Evolutionary conservation across 2,329 filamentous ascomycete species (phyloP), one percentile per base, ranked within the genome.

Genomic region (Orbilia brochopaga): DNA sequence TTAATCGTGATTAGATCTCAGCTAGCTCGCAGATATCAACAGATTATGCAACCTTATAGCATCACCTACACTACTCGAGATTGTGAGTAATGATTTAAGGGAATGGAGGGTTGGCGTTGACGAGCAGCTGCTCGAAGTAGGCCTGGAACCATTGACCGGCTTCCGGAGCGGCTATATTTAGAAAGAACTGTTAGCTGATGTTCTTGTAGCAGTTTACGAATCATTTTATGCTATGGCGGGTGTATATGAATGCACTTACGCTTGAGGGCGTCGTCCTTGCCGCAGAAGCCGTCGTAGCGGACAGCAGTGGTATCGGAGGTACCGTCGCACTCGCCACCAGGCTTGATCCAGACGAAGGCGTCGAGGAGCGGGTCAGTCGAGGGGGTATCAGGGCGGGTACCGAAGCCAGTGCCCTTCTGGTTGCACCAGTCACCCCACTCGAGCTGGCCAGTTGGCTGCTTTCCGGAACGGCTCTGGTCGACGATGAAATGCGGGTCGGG

Each of bases 271-370:
- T 48, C 44, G 0, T 79, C 73, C 7, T 81, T 79, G 27, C 85
- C 85, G 73, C 86, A 87, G 78, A 84, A 80, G 55, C 79, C 78
- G 76, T 86, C 84, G 77, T 84, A 87, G 57, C 83, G 83, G 19
- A 79, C 74, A 8, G 85, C 81, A 35, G 75, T 79, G 42, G 79
- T 81, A 76, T 85, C 79, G 37, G 81, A 83, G 40, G 82, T 83
- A 73, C 82, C 82, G 74, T 83, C 82, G 50, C 81, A 77, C 73
- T 78, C 77, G 75, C 77, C 77, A 74, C 77, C 77, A n/a, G 78
- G 78, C 76, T 79, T 79, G 51, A 78, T 73, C 78, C 78, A 79
- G 61, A 79, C 76, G 65, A 79, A 77, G 32, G 77, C 76, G 74
- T 79, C 78, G 21, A 76, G 65, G 27, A 77, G 74, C 24, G 75